Evolutionary conservation across 176 grass and related monocot genomes (phyloP).

Genomic region (Thalia dealbata): DNA sequence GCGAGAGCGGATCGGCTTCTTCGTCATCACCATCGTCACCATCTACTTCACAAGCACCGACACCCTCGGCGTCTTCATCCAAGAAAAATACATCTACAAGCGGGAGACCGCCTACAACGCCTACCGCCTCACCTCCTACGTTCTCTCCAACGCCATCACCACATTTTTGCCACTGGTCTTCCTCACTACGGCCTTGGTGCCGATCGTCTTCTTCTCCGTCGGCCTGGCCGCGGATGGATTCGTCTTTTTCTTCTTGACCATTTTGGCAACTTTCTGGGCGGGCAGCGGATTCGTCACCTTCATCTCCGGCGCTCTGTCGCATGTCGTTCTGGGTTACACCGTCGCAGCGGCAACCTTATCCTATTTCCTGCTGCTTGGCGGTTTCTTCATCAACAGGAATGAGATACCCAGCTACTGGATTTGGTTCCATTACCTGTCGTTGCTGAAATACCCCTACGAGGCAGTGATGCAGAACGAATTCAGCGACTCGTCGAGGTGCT

Average conservation of each 20-base stretch:
- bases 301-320: neutral
- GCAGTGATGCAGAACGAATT: conserved; percentile 80
- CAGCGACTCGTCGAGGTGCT: neutral
- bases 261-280: neutral
- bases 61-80: too few relatives aligned
- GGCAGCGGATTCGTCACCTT: neutral
- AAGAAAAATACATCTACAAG: too few relatives aligned
- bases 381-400: conserved; percentile 2
- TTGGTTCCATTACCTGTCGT: conserved; percentile 84
- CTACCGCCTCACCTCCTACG: too few relatives aligned
- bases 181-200: neutral
- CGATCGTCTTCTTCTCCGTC: neutral
- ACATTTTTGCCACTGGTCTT: neutral
- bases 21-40: too few relatives aligned
- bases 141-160: too few relatives aligned
- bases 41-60: too few relatives aligned
- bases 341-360: neutral
- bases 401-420: conserved; percentile 43
- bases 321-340: neutral
- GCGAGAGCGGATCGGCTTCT: neutral
- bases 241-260: neutral
- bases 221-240: neutral
- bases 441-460: conserved; percentile 19
- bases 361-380: neutral
- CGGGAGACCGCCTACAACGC: too few relatives aligned